Conservation (phyloP, 768 basidiomycete genomes). For the Tulasnella sp. region DNA sequence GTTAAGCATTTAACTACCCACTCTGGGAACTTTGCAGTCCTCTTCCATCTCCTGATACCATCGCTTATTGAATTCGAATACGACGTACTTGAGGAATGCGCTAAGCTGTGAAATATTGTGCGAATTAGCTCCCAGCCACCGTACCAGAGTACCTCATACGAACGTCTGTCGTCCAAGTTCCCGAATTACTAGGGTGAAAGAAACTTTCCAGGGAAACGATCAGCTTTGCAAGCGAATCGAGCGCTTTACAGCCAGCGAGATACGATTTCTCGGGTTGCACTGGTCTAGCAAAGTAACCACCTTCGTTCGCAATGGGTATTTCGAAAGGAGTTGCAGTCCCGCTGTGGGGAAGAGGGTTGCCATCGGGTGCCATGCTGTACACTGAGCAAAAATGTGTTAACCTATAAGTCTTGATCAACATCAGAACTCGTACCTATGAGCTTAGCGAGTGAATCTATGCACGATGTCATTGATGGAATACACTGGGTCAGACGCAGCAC, state of each 20-base stretch:
- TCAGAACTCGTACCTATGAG: constrained; percentile 4
- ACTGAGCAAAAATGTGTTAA: constrained; percentile 24
- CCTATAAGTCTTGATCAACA: neutral
- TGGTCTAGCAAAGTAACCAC: constrained; percentile 18
- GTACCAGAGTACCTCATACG: constrained; percentile 18
- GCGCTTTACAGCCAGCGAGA: constrained; percentile 75
- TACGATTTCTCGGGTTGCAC: constrained; percentile 35
- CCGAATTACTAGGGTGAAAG: constrained; percentile 92
- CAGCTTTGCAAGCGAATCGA: constrained; percentile 76
- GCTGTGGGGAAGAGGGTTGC: constrained; percentile 24
- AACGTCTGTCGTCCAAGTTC: constrained; percentile 62
- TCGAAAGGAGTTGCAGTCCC: constrained; percentile 38
- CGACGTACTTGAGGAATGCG: constrained; percentile 57
- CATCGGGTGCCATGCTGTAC: constrained; percentile 70
- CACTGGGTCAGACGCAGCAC: no score
- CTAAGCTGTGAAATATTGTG: constrained; percentile 37
- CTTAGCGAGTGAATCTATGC: constrained; percentile 56
- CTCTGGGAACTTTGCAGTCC: constrained; percentile 66
- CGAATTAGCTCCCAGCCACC: neutral
- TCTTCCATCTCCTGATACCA: constrained; percentile 64
- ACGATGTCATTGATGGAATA: neutral
- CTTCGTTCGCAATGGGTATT: constrained; percentile 41
- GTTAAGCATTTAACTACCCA: constrained; percentile 42
- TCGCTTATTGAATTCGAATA: constrained; percentile 67
- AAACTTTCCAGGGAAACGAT: constrained; percentile 87